phyloP scores from a whole-genome alignment of 2,329 filamentous ascomycete genomes.

The Aspergillus phoenicis region DNA sequence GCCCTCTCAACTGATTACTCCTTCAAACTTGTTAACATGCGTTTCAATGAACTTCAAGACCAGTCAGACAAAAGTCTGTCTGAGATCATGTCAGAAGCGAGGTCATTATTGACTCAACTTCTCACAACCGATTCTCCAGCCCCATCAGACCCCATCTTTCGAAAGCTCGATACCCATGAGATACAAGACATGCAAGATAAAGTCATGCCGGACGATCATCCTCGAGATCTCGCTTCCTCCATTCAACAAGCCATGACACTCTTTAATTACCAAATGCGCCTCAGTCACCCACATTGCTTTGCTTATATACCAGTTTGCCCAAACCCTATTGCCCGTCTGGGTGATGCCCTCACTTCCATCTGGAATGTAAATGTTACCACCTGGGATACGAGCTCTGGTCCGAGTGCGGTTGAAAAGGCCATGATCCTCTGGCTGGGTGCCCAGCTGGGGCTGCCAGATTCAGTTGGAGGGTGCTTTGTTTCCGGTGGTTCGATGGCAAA shows the following conservation, averaged over 20 bases:
- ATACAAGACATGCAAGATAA: not conserved
- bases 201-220: not conserved
- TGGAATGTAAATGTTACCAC: not conserved
- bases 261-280: not conserved
- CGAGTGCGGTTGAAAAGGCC: slow-evolving; percentile 16
- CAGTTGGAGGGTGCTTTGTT: slow-evolving; percentile 23
- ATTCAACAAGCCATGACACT: not conserved
- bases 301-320: not conserved
- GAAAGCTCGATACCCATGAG: not conserved
- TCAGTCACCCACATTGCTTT: not conserved
- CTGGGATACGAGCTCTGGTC: slow-evolving; percentile 13
- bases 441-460: slow-evolving; percentile 14
- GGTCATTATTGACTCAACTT: not conserved
- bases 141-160: not conserved
- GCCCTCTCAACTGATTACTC: not conserved
- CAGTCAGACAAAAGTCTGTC: not conserved
- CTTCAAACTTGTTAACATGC: not conserved
- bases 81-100: not conserved
- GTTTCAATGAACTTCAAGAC: not conserved
- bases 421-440: slow-evolving; percentile 22
- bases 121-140: not conserved
- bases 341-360: not conserved
- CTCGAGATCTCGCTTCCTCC: not conserved
- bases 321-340: not conserved
- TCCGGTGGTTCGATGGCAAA: slow-evolving; percentile 29